These are phyloP conservation scores for Diutina siamensis DNA, from an alignment of 1,139 yeast genomes.

Conservation along the genomic window DNA sequence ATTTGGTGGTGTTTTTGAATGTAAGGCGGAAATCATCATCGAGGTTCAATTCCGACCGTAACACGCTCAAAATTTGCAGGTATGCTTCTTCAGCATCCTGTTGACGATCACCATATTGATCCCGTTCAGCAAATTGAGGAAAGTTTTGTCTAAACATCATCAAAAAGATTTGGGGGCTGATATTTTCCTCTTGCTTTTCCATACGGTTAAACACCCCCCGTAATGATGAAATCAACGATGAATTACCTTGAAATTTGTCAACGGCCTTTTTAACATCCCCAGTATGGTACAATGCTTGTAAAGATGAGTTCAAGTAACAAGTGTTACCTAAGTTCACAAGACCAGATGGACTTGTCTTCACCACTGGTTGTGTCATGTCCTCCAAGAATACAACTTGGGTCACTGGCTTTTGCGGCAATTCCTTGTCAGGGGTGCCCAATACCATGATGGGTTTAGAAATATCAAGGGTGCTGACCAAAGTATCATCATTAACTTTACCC, in stretches of 20 bases:
- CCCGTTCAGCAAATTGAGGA: slow-evolving; percentile 85
- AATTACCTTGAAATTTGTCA: slow-evolving; percentile 8
- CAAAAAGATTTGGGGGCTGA: slow-evolving; percentile 51
- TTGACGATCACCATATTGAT: slow-evolving; percentile 69
- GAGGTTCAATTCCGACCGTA: slow-evolving; percentile 38
- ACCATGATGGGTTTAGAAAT: slow-evolving; percentile 70
- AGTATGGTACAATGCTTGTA: slow-evolving; percentile 67
- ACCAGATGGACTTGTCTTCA: slow-evolving; percentile 58
- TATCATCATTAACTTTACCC: slow-evolving; percentile 72
- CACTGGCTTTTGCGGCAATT: slow-evolving; percentile 48
- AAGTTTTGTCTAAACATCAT: slow-evolving; percentile 52
- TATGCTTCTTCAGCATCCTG: slow-evolving; percentile 98
- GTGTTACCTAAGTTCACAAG: slow-evolving; percentile 85
- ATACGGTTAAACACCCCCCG: slow-evolving; percentile 35
- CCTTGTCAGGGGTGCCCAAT: slow-evolving; percentile 78
- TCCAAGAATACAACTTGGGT: slow-evolving; percentile 53
- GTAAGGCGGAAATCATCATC: slow-evolving; percentile 53
- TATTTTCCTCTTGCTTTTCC: slow-evolving; percentile 32
- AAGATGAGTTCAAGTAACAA: slow-evolving; percentile 82
- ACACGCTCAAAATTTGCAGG: slow-evolving; percentile 56
- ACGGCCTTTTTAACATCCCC: slow-evolving; percentile 41
- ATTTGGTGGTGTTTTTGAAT: slow-evolving; percentile 50
- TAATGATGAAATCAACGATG: slow-evolving; percentile 15
- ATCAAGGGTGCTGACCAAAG: slow-evolving; percentile 42
- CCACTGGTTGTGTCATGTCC: slow-evolving; percentile 40